Conservation (phyloP, 805 yeast genomes). For the Saccharomycopsis oosterbeekiorum region DNA sequence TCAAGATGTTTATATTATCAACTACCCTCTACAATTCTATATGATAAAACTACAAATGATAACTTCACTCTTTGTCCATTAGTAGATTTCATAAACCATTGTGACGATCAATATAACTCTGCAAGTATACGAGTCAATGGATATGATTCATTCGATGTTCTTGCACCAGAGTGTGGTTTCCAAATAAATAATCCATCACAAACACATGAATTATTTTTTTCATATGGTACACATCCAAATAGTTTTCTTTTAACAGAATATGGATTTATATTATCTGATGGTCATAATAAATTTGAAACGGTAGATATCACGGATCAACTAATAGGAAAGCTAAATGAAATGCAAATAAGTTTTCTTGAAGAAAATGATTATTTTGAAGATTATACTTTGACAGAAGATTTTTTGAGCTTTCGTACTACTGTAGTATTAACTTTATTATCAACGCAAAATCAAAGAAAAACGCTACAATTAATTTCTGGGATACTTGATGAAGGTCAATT, state of each 20-base stretch:
- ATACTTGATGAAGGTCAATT: constrained; percentile 36
- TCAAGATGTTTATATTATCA: constrained; percentile 83
- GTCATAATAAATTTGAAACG: constrained; percentile 53
- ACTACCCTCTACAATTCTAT: constrained; percentile 32
- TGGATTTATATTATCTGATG: constrained; percentile 52
- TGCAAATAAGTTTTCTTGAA: constrained; percentile 38
- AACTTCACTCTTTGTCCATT: constrained; percentile 87
- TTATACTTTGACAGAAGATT: constrained; percentile 48
- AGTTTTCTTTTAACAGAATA: constrained; percentile 77
- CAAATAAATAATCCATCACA: constrained; percentile 19
- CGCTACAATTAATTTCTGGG: constrained; percentile 27
- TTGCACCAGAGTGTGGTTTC: constrained; percentile 21
- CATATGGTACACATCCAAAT: constrained; percentile 86
- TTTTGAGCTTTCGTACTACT: constrained; percentile 61
- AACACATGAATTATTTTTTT: constrained; percentile 53
- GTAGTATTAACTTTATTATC: constrained; percentile 55
- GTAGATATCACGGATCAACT: constrained; percentile 50
- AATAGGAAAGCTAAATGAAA: constrained; percentile 26
- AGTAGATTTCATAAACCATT: constrained; percentile 82
- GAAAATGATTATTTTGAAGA: constrained; percentile 57
- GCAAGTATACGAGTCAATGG: constrained; percentile 47
- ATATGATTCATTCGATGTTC: constrained; percentile 5
- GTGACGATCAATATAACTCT: constrained; percentile 32
- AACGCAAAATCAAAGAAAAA: constrained; percentile 18
- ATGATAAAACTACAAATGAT: constrained; percentile 40